Conservation (phyloP, 2,329 filamentous ascomycete genomes). For the Scedosporium boydii region DNA sequence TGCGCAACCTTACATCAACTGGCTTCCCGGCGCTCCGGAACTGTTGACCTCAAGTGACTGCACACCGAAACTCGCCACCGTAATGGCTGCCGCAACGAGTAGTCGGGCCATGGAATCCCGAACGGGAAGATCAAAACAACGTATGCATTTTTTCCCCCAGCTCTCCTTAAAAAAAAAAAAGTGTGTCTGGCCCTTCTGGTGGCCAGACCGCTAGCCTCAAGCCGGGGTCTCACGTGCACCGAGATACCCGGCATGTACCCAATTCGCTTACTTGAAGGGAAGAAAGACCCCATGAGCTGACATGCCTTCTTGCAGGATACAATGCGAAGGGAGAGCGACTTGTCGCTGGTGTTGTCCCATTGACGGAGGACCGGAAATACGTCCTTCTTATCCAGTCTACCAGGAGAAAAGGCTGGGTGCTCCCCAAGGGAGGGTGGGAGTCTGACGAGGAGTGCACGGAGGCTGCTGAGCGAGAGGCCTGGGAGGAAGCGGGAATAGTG, state of each 20-base stretch:
- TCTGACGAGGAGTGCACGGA: conserved; percentile 80
- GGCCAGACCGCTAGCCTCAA: background rate
- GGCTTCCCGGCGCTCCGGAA: background rate
- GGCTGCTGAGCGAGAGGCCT: conserved; percentile 83
- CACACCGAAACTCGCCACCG: background rate
- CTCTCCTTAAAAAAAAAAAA: background rate
- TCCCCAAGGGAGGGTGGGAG: conserved; percentile 98
- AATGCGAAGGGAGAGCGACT: conserved; percentile 85
- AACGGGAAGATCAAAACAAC: conserved; percentile 68
- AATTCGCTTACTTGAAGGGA: too few relatives aligned
- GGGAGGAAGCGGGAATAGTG: conserved; percentile 94
- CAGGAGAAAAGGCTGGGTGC: conserved; percentile 83
- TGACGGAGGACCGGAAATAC: conserved; percentile 75
- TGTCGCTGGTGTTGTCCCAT: conserved; percentile 86
- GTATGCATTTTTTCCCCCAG: conserved; percentile 43
- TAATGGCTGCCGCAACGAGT: conserved; percentile 18
- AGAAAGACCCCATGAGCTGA: background rate
- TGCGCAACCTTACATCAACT: background rate
- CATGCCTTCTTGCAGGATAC: conserved; percentile 56
- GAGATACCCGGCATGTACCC: too few relatives aligned
- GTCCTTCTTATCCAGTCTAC: conserved; percentile 93
- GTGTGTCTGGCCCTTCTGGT: background rate
- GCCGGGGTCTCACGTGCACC: background rate
- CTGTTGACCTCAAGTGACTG: background rate
- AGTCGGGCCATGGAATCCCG: conserved; percentile 61